Conservation (phyloP, 768 basidiomycete genomes). For the Multifurca ochricompacta region DNA sequence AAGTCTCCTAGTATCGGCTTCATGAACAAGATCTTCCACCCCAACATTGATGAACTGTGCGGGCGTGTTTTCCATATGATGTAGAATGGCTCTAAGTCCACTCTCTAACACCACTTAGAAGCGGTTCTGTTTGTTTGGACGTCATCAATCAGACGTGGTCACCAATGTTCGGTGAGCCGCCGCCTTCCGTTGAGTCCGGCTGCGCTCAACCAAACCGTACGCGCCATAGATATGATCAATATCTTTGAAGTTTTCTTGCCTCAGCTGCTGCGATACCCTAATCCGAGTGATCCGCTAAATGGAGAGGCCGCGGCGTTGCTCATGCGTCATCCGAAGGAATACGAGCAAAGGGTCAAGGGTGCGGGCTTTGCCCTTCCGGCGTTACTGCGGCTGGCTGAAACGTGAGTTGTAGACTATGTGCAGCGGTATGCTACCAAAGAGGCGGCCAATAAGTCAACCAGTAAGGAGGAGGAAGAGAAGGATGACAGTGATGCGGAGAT, state of each 20-base stretch:
- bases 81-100: conserved; percentile 13
- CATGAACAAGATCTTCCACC: conserved; percentile 99
- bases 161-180: conserved; percentile 91
- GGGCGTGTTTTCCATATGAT: conserved; percentile 15
- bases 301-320: conserved; percentile 96
- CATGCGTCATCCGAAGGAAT: conserved; percentile 96
- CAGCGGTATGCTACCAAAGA: conserved; percentile 89
- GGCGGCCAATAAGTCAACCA: conserved; percentile 68
- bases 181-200: conserved; percentile 10
- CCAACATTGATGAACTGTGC: conserved; percentile 97
- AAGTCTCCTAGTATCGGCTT: conserved; percentile 99
- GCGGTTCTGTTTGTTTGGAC: conserved; percentile 96
- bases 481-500: conserved; percentile 73
- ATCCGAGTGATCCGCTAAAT: conserved; percentile 96
- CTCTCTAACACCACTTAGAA: conserved; percentile 46
- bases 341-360: conserved; percentile 93
- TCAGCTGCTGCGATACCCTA: conserved; percentile 94
- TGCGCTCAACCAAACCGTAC: background rate
- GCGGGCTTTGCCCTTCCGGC: conserved; percentile 20
- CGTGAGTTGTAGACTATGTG: conserved; percentile 72
- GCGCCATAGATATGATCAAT: conserved; percentile 86
- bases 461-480: conserved; percentile 63
- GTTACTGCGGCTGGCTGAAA: background rate
- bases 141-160: conserved; percentile 99
- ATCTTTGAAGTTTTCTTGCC: conserved; percentile 98